Evolutionary conservation across 2,329 filamentous ascomycete genomes (phyloP).

Genomic region (Macrophomina pseudophaseolina): DNA sequence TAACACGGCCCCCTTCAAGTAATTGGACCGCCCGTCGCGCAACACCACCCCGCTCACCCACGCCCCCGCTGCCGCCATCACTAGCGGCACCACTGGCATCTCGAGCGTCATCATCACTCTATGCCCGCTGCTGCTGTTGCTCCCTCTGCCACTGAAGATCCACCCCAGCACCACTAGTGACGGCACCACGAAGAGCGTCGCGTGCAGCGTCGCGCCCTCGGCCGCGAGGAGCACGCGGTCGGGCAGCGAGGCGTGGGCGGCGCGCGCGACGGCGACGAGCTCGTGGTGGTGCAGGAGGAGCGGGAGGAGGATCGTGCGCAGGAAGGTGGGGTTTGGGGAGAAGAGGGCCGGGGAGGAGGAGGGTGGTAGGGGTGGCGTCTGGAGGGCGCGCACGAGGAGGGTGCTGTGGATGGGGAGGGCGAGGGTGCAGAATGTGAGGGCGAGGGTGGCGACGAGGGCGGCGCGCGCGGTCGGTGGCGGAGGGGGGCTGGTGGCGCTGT

Average conservation of each 20-base stretch:
- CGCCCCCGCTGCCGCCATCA: neutral
- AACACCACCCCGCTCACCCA: neutral
- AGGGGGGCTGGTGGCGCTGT: neutral
- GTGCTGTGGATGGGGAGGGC: neutral
- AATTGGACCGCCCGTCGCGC: neutral
- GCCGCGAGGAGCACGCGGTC: neutral
- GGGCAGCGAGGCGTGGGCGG: neutral
- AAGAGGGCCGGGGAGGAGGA: neutral
- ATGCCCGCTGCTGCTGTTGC: no score
- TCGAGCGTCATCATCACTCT: neutral
- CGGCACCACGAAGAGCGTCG: neutral
- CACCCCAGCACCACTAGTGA: neutral
- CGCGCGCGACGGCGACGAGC: neutral
- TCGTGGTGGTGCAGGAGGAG: constrained; percentile 8
- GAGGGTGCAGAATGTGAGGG: neutral
- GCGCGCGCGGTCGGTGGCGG: neutral
- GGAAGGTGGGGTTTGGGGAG: neutral
- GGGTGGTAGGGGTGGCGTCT: neutral
- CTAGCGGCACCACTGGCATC: neutral
- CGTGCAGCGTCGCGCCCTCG: neutral
- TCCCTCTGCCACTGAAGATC: neutral
- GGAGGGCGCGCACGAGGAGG: no score
- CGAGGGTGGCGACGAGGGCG: neutral
- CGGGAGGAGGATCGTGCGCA: neutral
- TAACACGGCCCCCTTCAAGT: neutral